phyloP scores from a whole-genome alignment of 768 basidiomycete species.

The Lactarius sp. region DNA sequence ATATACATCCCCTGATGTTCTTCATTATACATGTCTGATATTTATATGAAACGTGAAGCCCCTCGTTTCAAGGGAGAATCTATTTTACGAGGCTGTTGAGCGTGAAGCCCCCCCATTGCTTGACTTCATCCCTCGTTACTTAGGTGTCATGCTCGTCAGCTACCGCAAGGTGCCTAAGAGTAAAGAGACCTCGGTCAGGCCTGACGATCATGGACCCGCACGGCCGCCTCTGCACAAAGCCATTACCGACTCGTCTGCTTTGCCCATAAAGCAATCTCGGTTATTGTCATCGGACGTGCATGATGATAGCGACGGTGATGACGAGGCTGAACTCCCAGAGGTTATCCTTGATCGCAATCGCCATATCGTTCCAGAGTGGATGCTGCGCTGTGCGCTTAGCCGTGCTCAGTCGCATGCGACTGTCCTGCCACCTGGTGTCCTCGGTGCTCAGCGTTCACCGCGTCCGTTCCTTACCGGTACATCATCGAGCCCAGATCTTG shows the following conservation, averaged over 20 bases:
- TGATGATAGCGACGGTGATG: conserved; percentile 38
- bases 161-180: conserved; percentile 65
- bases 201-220: conserved; percentile 15
- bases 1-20: conserved; percentile 30
- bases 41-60: conserved; percentile 48
- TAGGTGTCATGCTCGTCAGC: conserved; percentile 97
- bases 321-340: conserved; percentile 85
- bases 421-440: conserved; percentile 30
- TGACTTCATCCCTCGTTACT: conserved; percentile 93
- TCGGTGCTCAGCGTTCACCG: conserved; percentile 37
- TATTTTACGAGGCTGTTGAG: conserved; percentile 97
- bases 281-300: conserved; percentile 28
- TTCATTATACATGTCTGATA: conserved; percentile 3
- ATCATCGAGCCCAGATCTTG: conserved; percentile 70
- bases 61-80: conserved; percentile 91
- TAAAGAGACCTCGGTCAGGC: conserved; percentile 22
- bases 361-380: conserved; percentile 96
- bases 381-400: conserved; percentile 51
- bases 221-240: conserved; percentile 31
- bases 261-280: background rate
- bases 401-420: conserved; percentile 44
- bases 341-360: conserved; percentile 87
- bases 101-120: conserved; percentile 88
- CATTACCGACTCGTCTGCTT: conserved; percentile 27
- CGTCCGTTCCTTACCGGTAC: conserved; percentile 47